phyloP scores from a whole-genome alignment of 2,329 filamentous ascomycete genomes.

The Reticulascus tulasneorum region DNA sequence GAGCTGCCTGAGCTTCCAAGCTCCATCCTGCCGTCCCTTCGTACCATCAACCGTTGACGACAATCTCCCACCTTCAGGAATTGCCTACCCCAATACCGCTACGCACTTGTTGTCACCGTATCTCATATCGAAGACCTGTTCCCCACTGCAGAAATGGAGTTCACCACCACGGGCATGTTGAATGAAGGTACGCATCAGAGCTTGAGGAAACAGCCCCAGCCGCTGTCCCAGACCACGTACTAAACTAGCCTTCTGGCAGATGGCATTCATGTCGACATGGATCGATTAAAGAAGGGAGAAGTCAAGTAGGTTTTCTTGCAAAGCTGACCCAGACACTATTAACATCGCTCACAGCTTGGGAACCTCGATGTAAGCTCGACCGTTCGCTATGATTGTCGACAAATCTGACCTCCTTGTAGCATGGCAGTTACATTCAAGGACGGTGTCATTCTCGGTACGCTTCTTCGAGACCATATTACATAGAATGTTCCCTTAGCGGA shows the following conservation, averaged over 20 bases:
- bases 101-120: no score
- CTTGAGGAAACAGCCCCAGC: no score
- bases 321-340: conserved; percentile 15
- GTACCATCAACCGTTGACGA: conserved; percentile 20
- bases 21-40: conserved; percentile 25
- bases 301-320: conserved; percentile 73
- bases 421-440: conserved; percentile 99
- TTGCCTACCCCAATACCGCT: no score
- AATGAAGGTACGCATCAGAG: conserved; percentile 52
- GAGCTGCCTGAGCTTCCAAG: conserved; percentile 44
- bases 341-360: conserved; percentile 65
- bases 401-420: conserved; percentile 42
- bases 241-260: conserved; percentile 59
- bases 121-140: not conserved
- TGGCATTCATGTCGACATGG: conserved; percentile 99
- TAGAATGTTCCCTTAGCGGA: no score
- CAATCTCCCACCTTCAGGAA: no score
- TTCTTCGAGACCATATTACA: no score
- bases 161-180: conserved; percentile 57
- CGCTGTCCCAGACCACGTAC: no score
- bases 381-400: conserved; percentile 8
- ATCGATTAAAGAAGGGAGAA: conserved; percentile 96
- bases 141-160: conserved; percentile 49
- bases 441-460: conserved; percentile 82
- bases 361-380: conserved; percentile 79